Conservation (phyloP, 805 yeast species). For the Kluyveromyces dobzhanskii region DNA sequence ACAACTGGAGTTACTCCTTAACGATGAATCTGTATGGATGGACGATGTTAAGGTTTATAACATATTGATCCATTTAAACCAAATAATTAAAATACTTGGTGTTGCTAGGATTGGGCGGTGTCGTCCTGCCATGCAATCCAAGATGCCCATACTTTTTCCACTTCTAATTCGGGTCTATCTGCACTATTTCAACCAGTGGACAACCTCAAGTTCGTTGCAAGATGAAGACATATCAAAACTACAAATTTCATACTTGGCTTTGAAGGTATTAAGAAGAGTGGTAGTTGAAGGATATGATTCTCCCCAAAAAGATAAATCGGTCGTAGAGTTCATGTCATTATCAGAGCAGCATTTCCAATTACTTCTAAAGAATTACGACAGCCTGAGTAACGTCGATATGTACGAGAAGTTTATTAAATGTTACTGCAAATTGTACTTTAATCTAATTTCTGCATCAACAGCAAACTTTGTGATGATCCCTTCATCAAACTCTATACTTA, state of each 20-base stretch:
- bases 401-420: conserved; percentile 69
- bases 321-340: conserved; percentile 51
- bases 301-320: conserved; percentile 47
- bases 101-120: conserved; percentile 79
- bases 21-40: conserved; percentile 34
- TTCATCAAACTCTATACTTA: conserved; percentile 50
- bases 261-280: conserved; percentile 67
- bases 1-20: conserved; percentile 41
- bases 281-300: conserved; percentile 69
- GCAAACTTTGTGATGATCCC: conserved; percentile 65
- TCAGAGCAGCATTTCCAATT: conserved; percentile 53
- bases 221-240: conserved; percentile 39
- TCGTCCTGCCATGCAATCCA: conserved; percentile 65
- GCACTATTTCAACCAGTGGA: conserved; percentile 57
- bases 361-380: conserved; percentile 47
- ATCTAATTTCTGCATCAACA: conserved; percentile 52
- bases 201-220: conserved; percentile 23
- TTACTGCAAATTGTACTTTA: conserved; percentile 63
- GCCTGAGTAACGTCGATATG: conserved; percentile 30
- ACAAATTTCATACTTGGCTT: conserved; percentile 69
- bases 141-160: conserved; percentile 56
- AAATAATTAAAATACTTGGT: conserved; percentile 65
- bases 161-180: conserved; percentile 52
- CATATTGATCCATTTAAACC: conserved; percentile 59
- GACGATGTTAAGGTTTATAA: conserved; percentile 53